These are phyloP conservation scores for Candida ulmi DNA, from an alignment of 805 yeast species.

Conservation along the genomic window DNA sequence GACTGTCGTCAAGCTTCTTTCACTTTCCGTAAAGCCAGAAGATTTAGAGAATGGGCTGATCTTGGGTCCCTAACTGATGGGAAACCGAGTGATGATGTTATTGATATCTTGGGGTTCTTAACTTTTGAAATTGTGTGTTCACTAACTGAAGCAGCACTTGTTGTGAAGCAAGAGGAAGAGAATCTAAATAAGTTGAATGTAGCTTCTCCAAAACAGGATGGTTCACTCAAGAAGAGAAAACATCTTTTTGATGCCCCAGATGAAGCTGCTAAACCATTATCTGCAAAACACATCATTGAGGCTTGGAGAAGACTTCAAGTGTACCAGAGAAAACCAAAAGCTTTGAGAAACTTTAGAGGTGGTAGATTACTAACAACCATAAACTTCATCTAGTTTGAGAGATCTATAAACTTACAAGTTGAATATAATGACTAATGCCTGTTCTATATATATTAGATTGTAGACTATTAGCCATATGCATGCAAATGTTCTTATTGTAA, in stretches of 20 bases:
- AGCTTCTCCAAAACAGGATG: conserved; percentile 20
- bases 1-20: conserved; percentile 97
- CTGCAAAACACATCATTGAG: conserved; percentile 77
- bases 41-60: conserved; percentile 97
- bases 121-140: conserved; percentile 97
- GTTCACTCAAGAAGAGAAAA: conserved; percentile 42
- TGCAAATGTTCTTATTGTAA: not conserved
- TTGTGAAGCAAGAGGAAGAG: conserved; percentile 67
- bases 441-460: not conserved
- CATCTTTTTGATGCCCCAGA: conserved; percentile 85
- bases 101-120: conserved; percentile 89
- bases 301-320: conserved; percentile 82
- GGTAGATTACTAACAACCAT: conserved; percentile 30
- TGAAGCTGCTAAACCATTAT: conserved; percentile 70
- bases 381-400: conserved; percentile 25
- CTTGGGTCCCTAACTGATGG: conserved; percentile 78
- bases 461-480: not conserved
- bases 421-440: not conserved
- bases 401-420: not conserved
- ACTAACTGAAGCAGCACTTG: conserved; percentile 85
- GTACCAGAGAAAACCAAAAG: conserved; percentile 49
- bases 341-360: conserved; percentile 65
- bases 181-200: conserved; percentile 29
- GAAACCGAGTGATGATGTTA: conserved; percentile 92
- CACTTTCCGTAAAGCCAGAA: conserved; percentile 88